phyloP scores from a whole-genome alignment of 495 filamentous ascomycete genomes.

The Aspergillus carlsbadensis region DNA sequence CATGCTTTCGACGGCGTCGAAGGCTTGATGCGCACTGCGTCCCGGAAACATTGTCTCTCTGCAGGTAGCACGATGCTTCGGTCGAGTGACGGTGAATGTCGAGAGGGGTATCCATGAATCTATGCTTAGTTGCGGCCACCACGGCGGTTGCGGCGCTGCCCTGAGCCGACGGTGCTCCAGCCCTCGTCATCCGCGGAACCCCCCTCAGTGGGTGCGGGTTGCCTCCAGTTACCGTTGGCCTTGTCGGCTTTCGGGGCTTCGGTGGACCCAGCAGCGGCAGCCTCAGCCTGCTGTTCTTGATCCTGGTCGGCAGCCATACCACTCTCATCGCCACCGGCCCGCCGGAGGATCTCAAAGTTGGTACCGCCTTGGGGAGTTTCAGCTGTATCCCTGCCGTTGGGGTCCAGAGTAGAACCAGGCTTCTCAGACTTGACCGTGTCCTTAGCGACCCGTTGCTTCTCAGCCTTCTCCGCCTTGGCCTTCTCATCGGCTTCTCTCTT shows the following conservation, averaged over 20 bases:
- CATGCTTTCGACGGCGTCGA: not conserved
- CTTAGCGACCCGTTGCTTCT: slow-evolving; percentile 52
- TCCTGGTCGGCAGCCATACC: slow-evolving; percentile 38
- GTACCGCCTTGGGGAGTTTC: slow-evolving; percentile 43
- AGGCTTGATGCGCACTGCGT: slow-evolving; percentile 18
- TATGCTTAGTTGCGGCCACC: slow-evolving; percentile 52
- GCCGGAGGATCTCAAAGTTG: slow-evolving; percentile 56
- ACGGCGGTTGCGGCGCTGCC: slow-evolving; percentile 52
- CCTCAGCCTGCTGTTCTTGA: slow-evolving; percentile 26
- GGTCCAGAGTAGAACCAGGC: slow-evolving; percentile 43
- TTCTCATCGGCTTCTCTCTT: slow-evolving; percentile 91
- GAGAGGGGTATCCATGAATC: slow-evolving; percentile 40
- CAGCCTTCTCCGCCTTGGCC: slow-evolving; percentile 68
- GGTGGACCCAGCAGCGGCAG: slow-evolving; percentile 22
- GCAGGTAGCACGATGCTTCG: slow-evolving; percentile 16
- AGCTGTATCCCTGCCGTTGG: slow-evolving; percentile 46
- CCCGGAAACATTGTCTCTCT: not conserved
- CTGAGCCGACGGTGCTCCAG: slow-evolving; percentile 71
- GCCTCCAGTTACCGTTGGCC: slow-evolving; percentile 43
- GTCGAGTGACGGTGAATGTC: slow-evolving; percentile 25
- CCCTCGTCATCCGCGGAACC: slow-evolving; percentile 61
- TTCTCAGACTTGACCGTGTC: slow-evolving; percentile 55
- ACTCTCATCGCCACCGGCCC: slow-evolving; percentile 47
- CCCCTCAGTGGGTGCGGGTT: slow-evolving; percentile 34
- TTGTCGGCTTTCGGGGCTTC: slow-evolving; percentile 43